Evolutionary conservation across 2,329 filamentous ascomycete genomes (phyloP).

Genomic region (Arthrinium puccinioides): DNA sequence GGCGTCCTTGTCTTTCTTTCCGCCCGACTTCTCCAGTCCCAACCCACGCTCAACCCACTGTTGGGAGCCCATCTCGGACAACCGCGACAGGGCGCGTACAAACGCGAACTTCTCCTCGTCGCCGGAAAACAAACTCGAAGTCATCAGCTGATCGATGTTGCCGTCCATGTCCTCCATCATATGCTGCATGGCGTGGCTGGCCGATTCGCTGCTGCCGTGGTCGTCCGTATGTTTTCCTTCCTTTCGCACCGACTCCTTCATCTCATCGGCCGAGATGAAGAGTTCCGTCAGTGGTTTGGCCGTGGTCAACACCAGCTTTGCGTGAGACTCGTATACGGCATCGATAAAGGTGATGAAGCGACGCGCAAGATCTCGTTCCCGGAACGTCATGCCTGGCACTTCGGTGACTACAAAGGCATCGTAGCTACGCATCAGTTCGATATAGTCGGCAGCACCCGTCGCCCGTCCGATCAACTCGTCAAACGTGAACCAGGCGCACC

Average conservation of each 20-base stretch:
- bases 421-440: slow-evolving; percentile 85
- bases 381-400: slow-evolving; percentile 84
- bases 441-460: slow-evolving; percentile 88
- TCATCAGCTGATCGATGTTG: slow-evolving; percentile 78
- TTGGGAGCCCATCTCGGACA: slow-evolving; percentile 88
- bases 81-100: slow-evolving; percentile 73
- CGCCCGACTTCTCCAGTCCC: slow-evolving; percentile 57
- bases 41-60: slow-evolving; percentile 88
- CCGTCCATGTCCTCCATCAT: slow-evolving; percentile 84
- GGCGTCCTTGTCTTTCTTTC: slow-evolving; percentile 56
- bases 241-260: slow-evolving; percentile 51
- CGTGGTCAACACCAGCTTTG: slow-evolving; percentile 91
- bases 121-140: slow-evolving; percentile 79
- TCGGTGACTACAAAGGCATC: slow-evolving; percentile 89
- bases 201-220: slow-evolving; percentile 24
- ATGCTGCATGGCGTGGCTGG: slow-evolving; percentile 67
- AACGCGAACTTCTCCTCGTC: slow-evolving; percentile 98
- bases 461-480: slow-evolving; percentile 83
- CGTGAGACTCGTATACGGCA: slow-evolving; percentile 84
- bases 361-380: slow-evolving; percentile 77
- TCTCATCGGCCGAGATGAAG: slow-evolving; percentile 69
- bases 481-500: slow-evolving; percentile 86
- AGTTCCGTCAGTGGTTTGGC: slow-evolving; percentile 78
- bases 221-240: slow-evolving; percentile 34
- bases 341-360: slow-evolving; percentile 98